phyloP scores from a whole-genome alignment of 2,329 filamentous ascomycete genomes.

The Mollisiaceae sp. region DNA sequence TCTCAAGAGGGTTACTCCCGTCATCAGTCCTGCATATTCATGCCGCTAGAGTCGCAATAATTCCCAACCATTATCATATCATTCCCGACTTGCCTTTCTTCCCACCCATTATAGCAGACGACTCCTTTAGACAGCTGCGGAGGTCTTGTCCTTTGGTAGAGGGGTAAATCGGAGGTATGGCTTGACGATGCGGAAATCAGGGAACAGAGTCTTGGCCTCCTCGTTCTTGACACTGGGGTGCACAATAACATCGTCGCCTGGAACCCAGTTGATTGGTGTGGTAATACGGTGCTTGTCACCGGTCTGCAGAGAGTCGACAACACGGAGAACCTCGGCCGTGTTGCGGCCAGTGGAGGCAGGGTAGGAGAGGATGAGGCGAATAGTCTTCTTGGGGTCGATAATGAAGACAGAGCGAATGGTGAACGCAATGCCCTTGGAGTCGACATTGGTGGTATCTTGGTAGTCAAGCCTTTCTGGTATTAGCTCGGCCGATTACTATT shows the following conservation, averaged over 20 bases:
- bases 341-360: conserved; percentile 89
- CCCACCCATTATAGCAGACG: neutral
- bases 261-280: conserved; percentile 89
- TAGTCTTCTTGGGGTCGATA: conserved; percentile 92
- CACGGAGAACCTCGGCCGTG: conserved; percentile 77
- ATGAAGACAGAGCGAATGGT: conserved; percentile 95
- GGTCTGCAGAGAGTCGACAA: conserved; percentile 79
- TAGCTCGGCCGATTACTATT: conserved; percentile 10
- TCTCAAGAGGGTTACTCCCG: conserved; percentile 6
- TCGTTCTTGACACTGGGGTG: conserved; percentile 82
- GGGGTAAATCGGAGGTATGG: conserved; percentile 77
- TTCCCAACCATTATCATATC: conserved; percentile 9
- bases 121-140: conserved; percentile 36
- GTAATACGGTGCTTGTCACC: conserved; percentile 88
- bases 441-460: conserved; percentile 81
- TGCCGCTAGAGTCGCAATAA: conserved; percentile 16
- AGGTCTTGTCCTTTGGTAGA: conserved; percentile 58
- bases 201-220: conserved; percentile 88
- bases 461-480: conserved; percentile 67
- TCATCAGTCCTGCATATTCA: conserved; percentile 6
- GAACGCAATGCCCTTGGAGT: conserved; percentile 83
- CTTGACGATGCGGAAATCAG: conserved; percentile 72
- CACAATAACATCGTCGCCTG: conserved; percentile 90
- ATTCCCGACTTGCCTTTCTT: neutral
- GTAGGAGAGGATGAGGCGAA: conserved; percentile 91